These are phyloP conservation scores for Nidula microcarpa DNA, from an alignment of 768 basidiomycete species.

Conservation along the genomic window DNA sequence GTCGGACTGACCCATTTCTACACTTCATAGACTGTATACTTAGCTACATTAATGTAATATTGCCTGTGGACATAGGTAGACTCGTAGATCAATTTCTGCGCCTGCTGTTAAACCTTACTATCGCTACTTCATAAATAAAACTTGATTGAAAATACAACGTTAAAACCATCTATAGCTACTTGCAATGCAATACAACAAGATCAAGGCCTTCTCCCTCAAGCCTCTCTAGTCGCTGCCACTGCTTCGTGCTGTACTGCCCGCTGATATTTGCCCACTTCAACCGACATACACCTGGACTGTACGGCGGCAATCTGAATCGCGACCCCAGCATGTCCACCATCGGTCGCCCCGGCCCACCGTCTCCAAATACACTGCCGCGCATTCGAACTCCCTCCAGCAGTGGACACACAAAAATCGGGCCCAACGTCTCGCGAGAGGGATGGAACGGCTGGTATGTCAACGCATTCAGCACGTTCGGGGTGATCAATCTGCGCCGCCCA, in stretches of 20 bases:
- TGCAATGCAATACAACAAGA: background rate
- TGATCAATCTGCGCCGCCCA: background rate
- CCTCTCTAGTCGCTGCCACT: background rate
- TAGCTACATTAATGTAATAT: no score
- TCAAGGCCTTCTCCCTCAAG: background rate
- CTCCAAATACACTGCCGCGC: background rate
- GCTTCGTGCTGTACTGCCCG: background rate
- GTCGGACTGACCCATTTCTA: no score
- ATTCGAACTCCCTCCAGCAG: conserved; percentile 1
- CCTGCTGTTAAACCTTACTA: no score
- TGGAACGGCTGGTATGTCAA: background rate
- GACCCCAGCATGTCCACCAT: conserved; percentile 5
- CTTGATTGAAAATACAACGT: no score
- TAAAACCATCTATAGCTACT: no score
- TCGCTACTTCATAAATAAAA: no score
- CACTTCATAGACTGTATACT: no score
- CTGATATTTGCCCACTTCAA: background rate
- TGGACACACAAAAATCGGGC: background rate
- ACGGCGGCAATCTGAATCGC: background rate
- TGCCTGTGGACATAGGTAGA: no score
- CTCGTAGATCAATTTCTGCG: no score
- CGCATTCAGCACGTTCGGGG: background rate
- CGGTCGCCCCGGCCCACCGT: background rate
- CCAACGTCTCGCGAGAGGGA: background rate
- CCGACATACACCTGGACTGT: background rate